phyloP scores from a whole-genome alignment of 495 filamentous ascomycete species.

The Talaromyces borbonicus region DNA sequence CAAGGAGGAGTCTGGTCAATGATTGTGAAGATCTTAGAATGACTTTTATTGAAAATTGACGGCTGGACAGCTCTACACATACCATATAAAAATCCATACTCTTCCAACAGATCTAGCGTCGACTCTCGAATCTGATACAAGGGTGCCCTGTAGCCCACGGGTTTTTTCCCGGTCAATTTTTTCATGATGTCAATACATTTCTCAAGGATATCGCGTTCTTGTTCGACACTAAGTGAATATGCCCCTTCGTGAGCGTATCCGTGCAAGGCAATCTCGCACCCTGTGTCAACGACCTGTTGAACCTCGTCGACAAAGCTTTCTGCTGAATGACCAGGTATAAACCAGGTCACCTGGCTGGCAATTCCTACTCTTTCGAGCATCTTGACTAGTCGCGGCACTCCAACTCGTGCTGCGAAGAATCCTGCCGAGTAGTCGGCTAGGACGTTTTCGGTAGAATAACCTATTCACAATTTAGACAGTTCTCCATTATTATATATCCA shows the following conservation, averaged over 20 bases:
- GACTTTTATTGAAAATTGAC: background rate
- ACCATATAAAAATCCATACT: conserved; percentile 47
- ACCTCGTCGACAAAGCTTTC: conserved; percentile 50
- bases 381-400: conserved; percentile 48
- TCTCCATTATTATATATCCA: conserved; percentile 6
- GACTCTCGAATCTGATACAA: conserved; percentile 47
- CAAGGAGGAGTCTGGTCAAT: conserved; percentile 44
- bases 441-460: conserved; percentile 35
- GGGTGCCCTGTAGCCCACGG: conserved; percentile 47
- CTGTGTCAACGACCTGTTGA: conserved; percentile 41
- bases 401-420: conserved; percentile 49
- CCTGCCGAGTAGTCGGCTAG: conserved; percentile 50
- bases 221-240: conserved; percentile 42
- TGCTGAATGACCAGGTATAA: conserved; percentile 52
- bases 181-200: conserved; percentile 43
- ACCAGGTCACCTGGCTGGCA: conserved; percentile 48
- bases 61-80: background rate
- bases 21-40: background rate
- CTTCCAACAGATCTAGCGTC: conserved; percentile 44
- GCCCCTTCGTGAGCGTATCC: conserved; percentile 54
- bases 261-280: conserved; percentile 50
- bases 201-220: conserved; percentile 47
- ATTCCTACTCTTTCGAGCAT: conserved; percentile 46
- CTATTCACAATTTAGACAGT: conserved; percentile 7
- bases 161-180: conserved; percentile 41